phyloP scores from a whole-genome alignment of 1,284 basidiomycete genomes.

The Malassezia caprae region DNA sequence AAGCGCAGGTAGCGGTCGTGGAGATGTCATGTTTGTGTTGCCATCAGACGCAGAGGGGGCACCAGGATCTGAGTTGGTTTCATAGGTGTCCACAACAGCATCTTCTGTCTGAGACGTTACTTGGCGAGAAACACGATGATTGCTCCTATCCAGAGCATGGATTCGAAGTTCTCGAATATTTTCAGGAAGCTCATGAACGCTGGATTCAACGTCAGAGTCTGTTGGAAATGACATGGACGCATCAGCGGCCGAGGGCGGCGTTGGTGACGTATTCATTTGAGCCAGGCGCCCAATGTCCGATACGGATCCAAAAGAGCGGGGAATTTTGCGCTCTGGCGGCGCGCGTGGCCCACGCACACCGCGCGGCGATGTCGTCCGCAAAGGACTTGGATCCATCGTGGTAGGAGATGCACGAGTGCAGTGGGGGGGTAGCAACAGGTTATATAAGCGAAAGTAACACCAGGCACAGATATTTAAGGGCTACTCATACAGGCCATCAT shows the following conservation, averaged over 20 bases:
- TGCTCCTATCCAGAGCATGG: not conserved
- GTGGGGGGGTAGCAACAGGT: not conserved
- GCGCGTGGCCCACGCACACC: slow-evolving; percentile 4
- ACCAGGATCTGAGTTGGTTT: not conserved
- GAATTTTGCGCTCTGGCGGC: not conserved
- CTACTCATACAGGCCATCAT: slow-evolving; percentile 17
- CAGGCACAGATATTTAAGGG: not conserved
- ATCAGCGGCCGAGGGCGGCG: not conserved
- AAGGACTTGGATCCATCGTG: not conserved
- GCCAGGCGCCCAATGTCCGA: not conserved
- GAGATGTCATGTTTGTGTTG: not conserved
- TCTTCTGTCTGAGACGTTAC: not conserved
- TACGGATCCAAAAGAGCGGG: not conserved
- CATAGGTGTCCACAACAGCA: not conserved
- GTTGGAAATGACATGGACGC: not conserved
- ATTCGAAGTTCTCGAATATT: slow-evolving; percentile 8
- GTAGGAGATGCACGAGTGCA: not conserved
- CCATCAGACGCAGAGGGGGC: not conserved
- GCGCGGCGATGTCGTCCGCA: not conserved
- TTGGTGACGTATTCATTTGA: not conserved
- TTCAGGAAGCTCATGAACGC: not conserved
- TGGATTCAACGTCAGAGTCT: not conserved
- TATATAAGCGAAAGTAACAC: slow-evolving; percentile 1
- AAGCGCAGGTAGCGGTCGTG: not conserved
- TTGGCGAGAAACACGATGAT: not conserved